A percentile compares a stretch with the other conserved stretches of the same genome.
Conservation (phyloP, 306 rosid species). For the Vigna mungo region DNA sequence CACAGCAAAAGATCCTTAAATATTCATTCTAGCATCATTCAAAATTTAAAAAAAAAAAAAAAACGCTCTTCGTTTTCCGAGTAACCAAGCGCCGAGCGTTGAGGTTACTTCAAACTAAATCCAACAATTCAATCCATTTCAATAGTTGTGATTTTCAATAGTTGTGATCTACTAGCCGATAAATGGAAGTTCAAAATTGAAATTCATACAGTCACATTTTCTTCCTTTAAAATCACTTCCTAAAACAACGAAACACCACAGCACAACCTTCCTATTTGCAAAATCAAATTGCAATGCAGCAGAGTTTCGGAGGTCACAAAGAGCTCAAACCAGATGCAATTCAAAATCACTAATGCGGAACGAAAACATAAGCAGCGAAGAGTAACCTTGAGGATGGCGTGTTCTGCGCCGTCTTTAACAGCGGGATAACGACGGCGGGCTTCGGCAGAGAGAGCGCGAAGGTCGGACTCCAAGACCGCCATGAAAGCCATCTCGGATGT, state of each 20-base stretch:
- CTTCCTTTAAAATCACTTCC: conserved; percentile 26
- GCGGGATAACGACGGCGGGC: conserved; percentile 99
- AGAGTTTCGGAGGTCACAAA: conserved; percentile 15
- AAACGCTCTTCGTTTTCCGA: conserved; percentile 12
- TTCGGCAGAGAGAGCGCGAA: conserved; percentile 95
- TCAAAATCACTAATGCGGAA: conserved; percentile 8
- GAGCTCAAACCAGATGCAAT: conserved; percentile 37
- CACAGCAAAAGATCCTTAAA: background rate
- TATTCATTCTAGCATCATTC: conserved; percentile 37
- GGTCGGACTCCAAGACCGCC: conserved; percentile 99
- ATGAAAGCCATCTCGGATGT: conserved; percentile 87
- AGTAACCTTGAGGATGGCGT: conserved; percentile 87
- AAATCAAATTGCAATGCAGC: conserved; percentile 40
- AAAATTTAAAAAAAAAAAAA: background rate
- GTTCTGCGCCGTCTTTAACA: conserved; percentile 95
- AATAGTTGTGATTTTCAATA: conserved; percentile 4
- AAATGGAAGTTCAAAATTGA: conserved; percentile 26
- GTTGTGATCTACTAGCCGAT: conserved; percentile 18
- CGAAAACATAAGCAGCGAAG: conserved; percentile 8
- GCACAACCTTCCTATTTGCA: conserved; percentile 16
- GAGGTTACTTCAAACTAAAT: conserved; percentile 33
- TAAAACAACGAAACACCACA: conserved; percentile 28
- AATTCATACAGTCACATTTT: conserved; percentile 18
- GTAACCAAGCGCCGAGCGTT: conserved; percentile 13
- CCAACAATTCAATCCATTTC: conserved; percentile 25